Evolutionary conservation across 139 green algal genomes (phyloP).

Genomic region (Chlamydomonas eustigma): DNA sequence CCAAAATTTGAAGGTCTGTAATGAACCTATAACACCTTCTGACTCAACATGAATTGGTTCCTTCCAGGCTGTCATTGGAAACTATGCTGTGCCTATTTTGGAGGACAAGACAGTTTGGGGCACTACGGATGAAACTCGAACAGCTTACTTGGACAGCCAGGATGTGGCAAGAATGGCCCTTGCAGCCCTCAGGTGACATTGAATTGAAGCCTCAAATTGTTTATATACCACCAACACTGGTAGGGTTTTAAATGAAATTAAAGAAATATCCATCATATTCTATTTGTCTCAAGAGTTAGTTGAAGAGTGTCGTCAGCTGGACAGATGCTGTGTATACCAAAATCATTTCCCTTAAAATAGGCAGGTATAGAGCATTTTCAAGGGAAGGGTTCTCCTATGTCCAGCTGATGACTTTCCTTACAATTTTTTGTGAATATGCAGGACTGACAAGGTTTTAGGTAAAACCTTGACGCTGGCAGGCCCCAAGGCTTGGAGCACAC

Average conservation of each 20-base stretch:
- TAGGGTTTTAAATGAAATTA: no score
- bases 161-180: conserved; percentile 86
- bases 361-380: no score
- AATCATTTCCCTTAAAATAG: no score
- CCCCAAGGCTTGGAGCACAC: conserved; percentile 83
- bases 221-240: no score
- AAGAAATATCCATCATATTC: no score
- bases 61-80: conserved; percentile 95
- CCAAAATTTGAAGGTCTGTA: no score
- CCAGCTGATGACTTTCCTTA: conserved; percentile 1
- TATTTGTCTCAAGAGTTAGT: no score
- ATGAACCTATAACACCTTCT: no score
- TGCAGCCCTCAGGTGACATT: conserved; percentile 81
- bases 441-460: conserved; percentile 55
- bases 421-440: conserved; percentile 14
- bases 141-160: conserved; percentile 89
- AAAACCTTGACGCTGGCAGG: conserved; percentile 88
- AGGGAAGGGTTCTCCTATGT: background rate
- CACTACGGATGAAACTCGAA: conserved; percentile 87
- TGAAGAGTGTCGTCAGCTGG: no score
- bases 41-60: no score
- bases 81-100: conserved; percentile 98
- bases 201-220: no score
- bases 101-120: conserved; percentile 96
- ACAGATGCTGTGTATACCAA: background rate